Base-by-base conservation (phyloP, 208 protist species). In the Vickermania ingenoplastis region DNA sequence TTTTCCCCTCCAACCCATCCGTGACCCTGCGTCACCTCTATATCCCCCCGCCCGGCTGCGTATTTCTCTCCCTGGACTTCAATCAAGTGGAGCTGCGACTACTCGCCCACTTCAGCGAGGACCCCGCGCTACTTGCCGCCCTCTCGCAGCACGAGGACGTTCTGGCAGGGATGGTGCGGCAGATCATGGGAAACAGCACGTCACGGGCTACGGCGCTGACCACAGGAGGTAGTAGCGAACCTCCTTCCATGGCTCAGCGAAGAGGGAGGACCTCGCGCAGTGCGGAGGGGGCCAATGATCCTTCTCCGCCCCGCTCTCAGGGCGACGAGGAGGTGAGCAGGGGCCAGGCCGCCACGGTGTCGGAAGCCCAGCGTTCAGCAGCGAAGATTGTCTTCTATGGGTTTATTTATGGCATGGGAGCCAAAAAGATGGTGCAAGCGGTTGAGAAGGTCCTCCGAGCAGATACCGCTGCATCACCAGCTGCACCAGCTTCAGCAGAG, bases 371-470 rank as follows among this genome's bases (percentile, higher is more conserved):
- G 58, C 81, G 87, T 3, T 73, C 81, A 51, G 67, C 77, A 0
- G 61, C 79, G 1, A 96, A 96, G 65, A 68, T 84, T 24, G 69
- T 96, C n/a, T 81, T 93, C 14, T 96, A 92, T 60, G 91, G 91
- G 7, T 61, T 95, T 1, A 49, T 96, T 1, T 96, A 96, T 68
- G 88, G 86, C 31, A 94, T 93, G 88, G 90, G 88, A 3, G 67
- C 64, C 3, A 67, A 75, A n/a, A 27, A 55, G 52, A 81, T 92
- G 74, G 74, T 86, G 27, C 11, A 17, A n/a, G 36, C 36, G 7
- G 36, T 45, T 7, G 50, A 75, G 61, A 68, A 71, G 1, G 24
- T 54, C 22, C 13, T 54, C 50, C 21, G 29, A 57, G 48, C 27
- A 66, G 24, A 31, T 56, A 28, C 17, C 24, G 23, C 36, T 61